phyloP scores from a whole-genome alignment of 2,329 filamentous ascomycete genomes.

The Corynespora cassiicola region DNA sequence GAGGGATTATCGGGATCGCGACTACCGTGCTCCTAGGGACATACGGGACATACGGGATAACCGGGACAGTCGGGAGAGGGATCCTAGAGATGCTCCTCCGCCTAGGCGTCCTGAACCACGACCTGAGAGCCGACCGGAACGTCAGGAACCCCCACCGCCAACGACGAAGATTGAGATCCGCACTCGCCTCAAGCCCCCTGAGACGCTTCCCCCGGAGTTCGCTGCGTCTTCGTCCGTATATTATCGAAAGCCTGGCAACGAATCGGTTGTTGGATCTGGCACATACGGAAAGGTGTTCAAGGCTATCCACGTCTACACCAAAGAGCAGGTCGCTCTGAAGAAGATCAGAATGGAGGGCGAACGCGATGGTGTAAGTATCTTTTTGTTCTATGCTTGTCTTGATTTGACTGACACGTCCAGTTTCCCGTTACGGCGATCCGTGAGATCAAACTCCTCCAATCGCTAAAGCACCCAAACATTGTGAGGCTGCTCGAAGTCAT shows the following conservation, averaged over 20 bases:
- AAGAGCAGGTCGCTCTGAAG: conserved; percentile 82
- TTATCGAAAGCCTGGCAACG: conserved; percentile 94
- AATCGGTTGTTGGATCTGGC: conserved; percentile 92
- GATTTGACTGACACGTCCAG: conserved; percentile 35
- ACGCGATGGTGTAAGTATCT: conserved; percentile 69
- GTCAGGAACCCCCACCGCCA: conserved; percentile 46
- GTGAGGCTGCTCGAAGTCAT: conserved; percentile 89
- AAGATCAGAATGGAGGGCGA: conserved; percentile 94
- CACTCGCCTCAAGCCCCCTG: conserved; percentile 74
- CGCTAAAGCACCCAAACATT: conserved; percentile 80
- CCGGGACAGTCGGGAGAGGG: conserved; percentile 23
- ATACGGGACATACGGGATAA: conserved; percentile 11
- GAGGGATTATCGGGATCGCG: conserved; percentile 19
- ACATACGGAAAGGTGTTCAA: conserved; percentile 98
- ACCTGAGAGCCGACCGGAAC: conserved; percentile 45
- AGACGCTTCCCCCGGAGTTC: conserved; percentile 74
- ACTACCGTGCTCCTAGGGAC: conserved; percentile 18
- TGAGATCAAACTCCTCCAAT: conserved; percentile 91
- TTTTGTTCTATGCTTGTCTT: not conserved
- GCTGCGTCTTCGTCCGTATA: conserved; percentile 87
- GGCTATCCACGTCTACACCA: conserved; percentile 90
- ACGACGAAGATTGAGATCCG: conserved; percentile 67
- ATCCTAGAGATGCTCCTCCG: conserved; percentile 37
- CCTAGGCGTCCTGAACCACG: conserved; percentile 34
- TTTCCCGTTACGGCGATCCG: conserved; percentile 91